Percentiles rank a stretch among this genome's conserved stretches.
Conservation (phyloP, 441 rosid genomes). For the Erodium trifolium region DNA sequence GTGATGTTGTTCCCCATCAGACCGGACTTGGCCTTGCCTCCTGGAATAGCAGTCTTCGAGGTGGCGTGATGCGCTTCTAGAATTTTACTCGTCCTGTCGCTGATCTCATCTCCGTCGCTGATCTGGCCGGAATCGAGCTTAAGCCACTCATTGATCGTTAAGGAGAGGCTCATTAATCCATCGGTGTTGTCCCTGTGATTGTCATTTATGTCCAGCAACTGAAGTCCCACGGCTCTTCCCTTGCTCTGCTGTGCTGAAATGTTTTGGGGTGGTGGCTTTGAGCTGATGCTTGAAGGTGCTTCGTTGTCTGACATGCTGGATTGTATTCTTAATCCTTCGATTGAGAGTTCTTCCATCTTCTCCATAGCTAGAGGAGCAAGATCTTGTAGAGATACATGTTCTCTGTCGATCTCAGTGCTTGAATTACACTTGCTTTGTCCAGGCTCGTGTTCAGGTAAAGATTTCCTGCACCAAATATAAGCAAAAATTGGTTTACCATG, state of each 20-base stretch:
- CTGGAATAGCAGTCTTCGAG: conserved; percentile 26
- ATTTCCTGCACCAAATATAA: conserved; percentile 41
- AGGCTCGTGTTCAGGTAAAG: conserved; percentile 27
- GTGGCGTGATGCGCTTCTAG: conserved; percentile 90
- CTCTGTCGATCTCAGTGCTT: conserved; percentile 44
- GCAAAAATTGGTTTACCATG: not conserved
- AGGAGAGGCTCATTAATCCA: conserved; percentile 80
- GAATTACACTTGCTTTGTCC: conserved; percentile 31
- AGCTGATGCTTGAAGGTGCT: conserved; percentile 62
- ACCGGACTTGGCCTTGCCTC: conserved; percentile 59
- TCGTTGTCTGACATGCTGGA: conserved; percentile 67
- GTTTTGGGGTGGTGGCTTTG: conserved; percentile 48
- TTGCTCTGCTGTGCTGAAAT: conserved; percentile 33
- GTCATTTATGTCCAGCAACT: conserved; percentile 51
- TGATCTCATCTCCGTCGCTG: conserved; percentile 60
- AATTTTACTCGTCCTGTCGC: conserved; percentile 72
- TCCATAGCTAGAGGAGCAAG: conserved; percentile 94
- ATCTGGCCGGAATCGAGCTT: conserved; percentile 80
- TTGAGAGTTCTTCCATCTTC: conserved; percentile 89
- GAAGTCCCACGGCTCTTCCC: conserved; percentile 84
- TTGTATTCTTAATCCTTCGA: conserved; percentile 87
- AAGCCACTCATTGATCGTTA: conserved; percentile 94
- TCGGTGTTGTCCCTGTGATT: conserved; percentile 45
- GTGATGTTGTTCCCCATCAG: conserved; percentile 85
- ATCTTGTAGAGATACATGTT: conserved; percentile 80